Evolutionary conservation across 1,284 basidiomycete genomes (phyloP).

Genomic region (Trichosporon asahii): DNA sequence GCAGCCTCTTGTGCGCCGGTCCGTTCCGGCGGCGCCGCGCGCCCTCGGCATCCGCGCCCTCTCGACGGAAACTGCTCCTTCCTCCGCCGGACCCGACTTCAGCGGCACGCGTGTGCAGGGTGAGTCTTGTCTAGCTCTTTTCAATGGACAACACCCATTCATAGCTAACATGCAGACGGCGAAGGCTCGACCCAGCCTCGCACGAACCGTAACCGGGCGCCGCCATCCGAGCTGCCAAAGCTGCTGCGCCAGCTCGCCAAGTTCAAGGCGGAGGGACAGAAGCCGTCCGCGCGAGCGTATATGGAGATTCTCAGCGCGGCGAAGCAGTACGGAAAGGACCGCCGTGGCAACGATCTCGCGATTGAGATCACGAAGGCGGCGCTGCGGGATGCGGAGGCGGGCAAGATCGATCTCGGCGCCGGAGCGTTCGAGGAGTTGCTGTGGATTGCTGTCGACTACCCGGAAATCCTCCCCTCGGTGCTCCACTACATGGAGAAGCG

Average conservation of each 20-base stretch:
- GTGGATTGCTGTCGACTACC: constrained; percentile 28
- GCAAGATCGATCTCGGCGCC: constrained; percentile 35
- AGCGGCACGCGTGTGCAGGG: not conserved
- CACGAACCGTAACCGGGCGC: no score
- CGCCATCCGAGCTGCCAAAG: constrained; percentile 18
- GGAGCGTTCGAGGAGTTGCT: constrained; percentile 35
- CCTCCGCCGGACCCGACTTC: not conserved
- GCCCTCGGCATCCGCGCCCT: not conserved
- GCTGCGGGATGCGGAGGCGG: constrained; percentile 37
- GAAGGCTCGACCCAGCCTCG: no score
- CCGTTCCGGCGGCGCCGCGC: not conserved
- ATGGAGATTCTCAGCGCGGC: constrained; percentile 34
- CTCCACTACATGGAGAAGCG: constrained; percentile 23
- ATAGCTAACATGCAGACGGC: not conserved
- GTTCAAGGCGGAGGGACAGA: constrained; percentile 25
- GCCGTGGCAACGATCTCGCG: constrained; percentile 22
- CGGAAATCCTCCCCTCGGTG: constrained; percentile 36
- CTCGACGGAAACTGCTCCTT: not conserved
- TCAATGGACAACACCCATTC: not conserved
- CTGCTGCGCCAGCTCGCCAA: constrained; percentile 29
- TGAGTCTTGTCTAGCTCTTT: not conserved
- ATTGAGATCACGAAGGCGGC: constrained; percentile 39
- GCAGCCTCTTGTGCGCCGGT: not conserved
- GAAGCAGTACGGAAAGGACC: constrained; percentile 27
- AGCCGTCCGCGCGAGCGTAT: constrained; percentile 37